Evolutionary conservation across 768 basidiomycete genomes (phyloP), one percentile per base, ranked within the genome.

Genomic region (Cystobasidium onofrii): DNA sequence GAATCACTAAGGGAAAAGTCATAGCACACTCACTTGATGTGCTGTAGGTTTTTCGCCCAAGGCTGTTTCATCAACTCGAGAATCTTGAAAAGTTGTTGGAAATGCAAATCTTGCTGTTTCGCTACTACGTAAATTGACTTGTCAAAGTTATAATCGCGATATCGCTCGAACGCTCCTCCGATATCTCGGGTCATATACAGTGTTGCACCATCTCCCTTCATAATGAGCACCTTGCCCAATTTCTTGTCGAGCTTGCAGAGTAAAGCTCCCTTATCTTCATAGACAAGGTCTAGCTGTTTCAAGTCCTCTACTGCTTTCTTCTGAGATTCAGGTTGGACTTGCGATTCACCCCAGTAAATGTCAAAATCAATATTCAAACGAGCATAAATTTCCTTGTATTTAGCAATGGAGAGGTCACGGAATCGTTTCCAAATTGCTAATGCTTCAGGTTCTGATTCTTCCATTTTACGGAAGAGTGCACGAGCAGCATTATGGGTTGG

Each of bases 61-160:
- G 88, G 86, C 82, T 90, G 90, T 2, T 86, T 87, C 90, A 99
- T 92, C 44, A 96, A 84, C 73, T 90, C 85, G 64, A 97, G 86
- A 31, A 95, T 86, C 83, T 95, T 92, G 88, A 96, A 94, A 82
- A 97, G 89, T 79, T 99, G 95, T 0, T 87, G 84, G 46, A 91
- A 84, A 79, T 96, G 93, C 31, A 73, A 41, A 25, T 73, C 73
- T 64, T 75, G 75, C 29, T 43, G 74, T 29, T 36, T 44, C 1
- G 23, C 57, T 36, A 13, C 73, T 23, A 62, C 71, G 60, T 64
- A 70, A 44, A 36, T 52, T 1, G 95, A 92, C 80, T 88, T 87
- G 84, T 90, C 88, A 75, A 89, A 93, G 74, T 90, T 87, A 85
- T 93, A 92, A 80, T 91, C 88, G 78, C 92, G 89, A 83, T 88